Evolutionary conservation across 176 grass and related monocot genomes (phyloP).

Genomic region (Zea luxurians): DNA sequence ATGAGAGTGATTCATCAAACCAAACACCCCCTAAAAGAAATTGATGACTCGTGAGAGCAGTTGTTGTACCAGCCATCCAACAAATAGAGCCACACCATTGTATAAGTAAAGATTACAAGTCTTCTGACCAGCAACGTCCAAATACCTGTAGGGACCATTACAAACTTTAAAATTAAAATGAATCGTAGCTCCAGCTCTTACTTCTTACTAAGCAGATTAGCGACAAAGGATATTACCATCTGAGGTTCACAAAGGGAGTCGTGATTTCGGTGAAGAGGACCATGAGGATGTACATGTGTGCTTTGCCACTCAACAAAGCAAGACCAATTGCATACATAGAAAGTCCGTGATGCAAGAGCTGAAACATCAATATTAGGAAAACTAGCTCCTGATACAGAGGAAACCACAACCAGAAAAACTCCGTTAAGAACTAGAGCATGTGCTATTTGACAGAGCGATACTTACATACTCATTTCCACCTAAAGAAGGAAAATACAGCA

Average conservation of each 20-base stretch:
- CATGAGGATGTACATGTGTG: slow-evolving; percentile 83
- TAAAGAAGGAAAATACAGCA: slow-evolving; percentile 68
- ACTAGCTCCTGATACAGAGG: not conserved
- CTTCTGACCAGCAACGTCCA: slow-evolving; percentile 73
- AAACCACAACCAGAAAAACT: not conserved
- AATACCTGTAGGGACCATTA: slow-evolving; percentile 55
- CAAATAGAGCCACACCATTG: slow-evolving; percentile 77
- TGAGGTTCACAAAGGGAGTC: slow-evolving; percentile 88
- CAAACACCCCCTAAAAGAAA: too few relatives aligned
- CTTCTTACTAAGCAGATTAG: not conserved
- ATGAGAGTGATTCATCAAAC: too few relatives aligned
- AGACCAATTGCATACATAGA: slow-evolving; percentile 78
- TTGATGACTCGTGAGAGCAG: not conserved
- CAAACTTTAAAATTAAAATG: slow-evolving; percentile 13
- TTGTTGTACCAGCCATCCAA: slow-evolving; percentile 72
- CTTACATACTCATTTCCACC: slow-evolving; percentile 95
- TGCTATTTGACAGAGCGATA: slow-evolving; percentile 6
- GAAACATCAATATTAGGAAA: slow-evolving; percentile 23
- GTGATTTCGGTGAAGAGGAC: slow-evolving; percentile 87
- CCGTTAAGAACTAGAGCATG: not conserved
- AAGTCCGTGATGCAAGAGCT: slow-evolving; percentile 88
- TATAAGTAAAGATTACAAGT: slow-evolving; percentile 56
- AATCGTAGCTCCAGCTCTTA: not conserved
- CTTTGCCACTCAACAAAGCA: slow-evolving; percentile 70
- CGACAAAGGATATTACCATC: slow-evolving; percentile 57